phyloP scores from a whole-genome alignment of 75 land plant genomes.

The Selaginella moellendorffii region DNA sequence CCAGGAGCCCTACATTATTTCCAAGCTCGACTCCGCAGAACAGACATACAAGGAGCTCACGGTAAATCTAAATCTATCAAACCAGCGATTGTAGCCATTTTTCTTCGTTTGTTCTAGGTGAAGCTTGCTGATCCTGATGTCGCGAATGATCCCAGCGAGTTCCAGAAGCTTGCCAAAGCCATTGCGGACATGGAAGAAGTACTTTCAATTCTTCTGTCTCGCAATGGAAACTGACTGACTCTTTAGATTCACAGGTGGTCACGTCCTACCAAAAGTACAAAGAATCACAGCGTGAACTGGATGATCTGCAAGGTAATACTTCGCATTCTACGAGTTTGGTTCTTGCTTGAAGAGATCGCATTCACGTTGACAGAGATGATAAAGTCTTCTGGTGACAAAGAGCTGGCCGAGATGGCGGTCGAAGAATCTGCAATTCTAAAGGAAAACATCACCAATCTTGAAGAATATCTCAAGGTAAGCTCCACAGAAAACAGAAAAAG shows the following conservation, averaged over 20 bases:
- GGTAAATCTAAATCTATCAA: constrained; percentile 47
- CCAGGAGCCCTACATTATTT: constrained; percentile 88
- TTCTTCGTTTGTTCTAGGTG: constrained; percentile 37
- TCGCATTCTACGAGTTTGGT: neutral
- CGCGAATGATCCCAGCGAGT: constrained; percentile 64
- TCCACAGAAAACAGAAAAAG: too few species aligned
- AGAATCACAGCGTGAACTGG: neutral
- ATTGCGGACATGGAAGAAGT: constrained; percentile 87
- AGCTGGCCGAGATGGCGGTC: constrained; percentile 84
- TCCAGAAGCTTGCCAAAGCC: constrained; percentile 83
- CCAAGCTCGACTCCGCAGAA: constrained; percentile 88
- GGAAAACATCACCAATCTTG: constrained; percentile 43
- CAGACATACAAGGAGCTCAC: constrained; percentile 85
- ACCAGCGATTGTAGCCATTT: too few species aligned
- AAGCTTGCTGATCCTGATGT: constrained; percentile 96
- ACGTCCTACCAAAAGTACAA: neutral
- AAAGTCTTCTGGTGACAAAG: constrained; percentile 9
- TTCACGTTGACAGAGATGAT: neutral
- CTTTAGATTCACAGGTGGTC: neutral
- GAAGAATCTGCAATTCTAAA: constrained; percentile 41
- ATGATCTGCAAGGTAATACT: neutral
- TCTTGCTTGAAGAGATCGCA: neutral
- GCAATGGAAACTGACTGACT: neutral
- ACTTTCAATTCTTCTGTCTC: too few species aligned
- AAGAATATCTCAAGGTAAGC: constrained; percentile 70